Conservation (phyloP, 768 basidiomycete genomes). For the Suillus hirtellus region DNA sequence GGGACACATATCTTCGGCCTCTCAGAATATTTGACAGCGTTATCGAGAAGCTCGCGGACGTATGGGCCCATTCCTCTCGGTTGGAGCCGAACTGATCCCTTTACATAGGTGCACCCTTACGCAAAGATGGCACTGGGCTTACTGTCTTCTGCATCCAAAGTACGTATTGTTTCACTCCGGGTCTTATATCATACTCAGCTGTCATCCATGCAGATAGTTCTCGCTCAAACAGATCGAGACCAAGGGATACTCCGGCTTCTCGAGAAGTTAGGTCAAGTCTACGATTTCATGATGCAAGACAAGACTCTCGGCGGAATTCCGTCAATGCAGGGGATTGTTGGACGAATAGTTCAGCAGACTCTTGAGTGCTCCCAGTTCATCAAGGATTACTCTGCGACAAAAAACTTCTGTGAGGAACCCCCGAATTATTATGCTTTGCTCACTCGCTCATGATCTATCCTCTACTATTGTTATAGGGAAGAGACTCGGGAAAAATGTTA, state of each 20-base stretch:
- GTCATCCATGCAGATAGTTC: background rate
- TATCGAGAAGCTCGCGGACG: background rate
- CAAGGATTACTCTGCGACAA: too few species aligned
- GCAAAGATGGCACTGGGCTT: conserved; percentile 5
- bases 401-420: conserved; percentile 2
- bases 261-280: too few species aligned
- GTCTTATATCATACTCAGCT: too few species aligned
- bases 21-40: conserved; percentile 2
- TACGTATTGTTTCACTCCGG: background rate
- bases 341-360: too few species aligned
- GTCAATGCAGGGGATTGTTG: too few species aligned
- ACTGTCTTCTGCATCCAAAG: conserved; percentile 2
- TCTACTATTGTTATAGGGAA: background rate
- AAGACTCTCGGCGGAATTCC: too few species aligned
- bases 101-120: conserved; percentile 5
- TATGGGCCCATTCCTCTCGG: background rate
- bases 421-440: background rate
- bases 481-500: background rate
- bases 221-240: conserved; percentile 2
- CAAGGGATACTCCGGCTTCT: background rate
- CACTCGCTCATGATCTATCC: background rate
- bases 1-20: background rate
- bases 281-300: too few species aligned
- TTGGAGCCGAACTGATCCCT: background rate
- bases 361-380: too few species aligned